Base-by-base conservation (phyloP, 441 rosid species). In the Eutrema salsugineum region DNA sequence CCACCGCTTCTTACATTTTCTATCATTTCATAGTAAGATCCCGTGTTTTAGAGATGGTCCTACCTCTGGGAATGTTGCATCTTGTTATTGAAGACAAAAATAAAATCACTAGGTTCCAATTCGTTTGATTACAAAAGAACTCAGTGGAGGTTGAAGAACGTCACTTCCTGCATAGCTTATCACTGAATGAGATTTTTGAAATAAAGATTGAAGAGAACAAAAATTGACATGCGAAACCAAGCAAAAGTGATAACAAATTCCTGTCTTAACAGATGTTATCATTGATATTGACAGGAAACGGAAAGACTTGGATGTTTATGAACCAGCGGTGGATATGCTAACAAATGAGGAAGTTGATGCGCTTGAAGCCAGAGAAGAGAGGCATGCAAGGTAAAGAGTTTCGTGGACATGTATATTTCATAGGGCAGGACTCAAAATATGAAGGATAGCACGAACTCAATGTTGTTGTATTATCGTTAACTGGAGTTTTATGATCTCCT, bases 281-380 rank as follows among this genome's bases (percentile, higher is more conserved):
- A 16, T 38, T 50, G 56, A 50, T 44, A 38, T 50, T 75, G 42
- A 68, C 85, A 94, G 97, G 87, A 94, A 91, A 81, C 81, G 97
- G 75, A 94, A 94, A 79, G 99, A 94, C 53, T 90, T 97, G 91
- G 95, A 91, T 51, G 67, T 83, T 43, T 90, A 85, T 59, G 96
- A 86, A 57, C 99, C 99, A 19, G 66, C 82, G 56, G 89, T 91
- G 16, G 93, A 94, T 71, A 75, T 88, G 55, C 79, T 90, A 71
- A 90, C 99, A 28, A 88, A 80, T 12, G 97, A 94, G 73, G 95
- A 94, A 73, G 82, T 90, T 46, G 91, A 87, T 81, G 91, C 88
- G 2, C 93, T 91, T 67, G 97, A 91, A 86, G 91, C 94, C 58
- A 86, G 87, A 77, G 97, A 87, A 77, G 93, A 85, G 72, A 84